A percentile compares a stretch with the other conserved stretches of the same genome.
Conservation (phyloP, 106 monocot genomes). For the Agapanthus africanus region DNA sequence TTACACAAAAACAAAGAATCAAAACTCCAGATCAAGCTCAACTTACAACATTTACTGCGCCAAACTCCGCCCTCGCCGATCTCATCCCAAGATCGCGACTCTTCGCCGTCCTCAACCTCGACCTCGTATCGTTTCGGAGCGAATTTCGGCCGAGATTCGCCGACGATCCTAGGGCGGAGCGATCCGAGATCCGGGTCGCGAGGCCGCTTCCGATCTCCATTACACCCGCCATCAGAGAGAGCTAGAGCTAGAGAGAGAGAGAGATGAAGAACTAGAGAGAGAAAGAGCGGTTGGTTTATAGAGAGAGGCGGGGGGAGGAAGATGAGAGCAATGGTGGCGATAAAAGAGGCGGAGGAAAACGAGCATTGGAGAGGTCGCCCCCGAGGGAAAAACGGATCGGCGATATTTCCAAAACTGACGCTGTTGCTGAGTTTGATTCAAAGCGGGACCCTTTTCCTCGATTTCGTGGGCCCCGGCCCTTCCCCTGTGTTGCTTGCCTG, state of each 20-base stretch:
- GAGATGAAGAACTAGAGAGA: slow-evolving; percentile 1
- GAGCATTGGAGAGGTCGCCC: slow-evolving; percentile 1
- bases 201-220: slow-evolving; percentile 14
- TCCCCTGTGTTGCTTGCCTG: too few species aligned
- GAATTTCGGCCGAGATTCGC: not conserved
- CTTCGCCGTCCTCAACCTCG: not conserved
- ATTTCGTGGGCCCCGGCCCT: not conserved
- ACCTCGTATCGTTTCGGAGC: not conserved
- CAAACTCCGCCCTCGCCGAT: slow-evolving; percentile 1
- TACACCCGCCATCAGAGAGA: slow-evolving; percentile 7
- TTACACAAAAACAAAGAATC: too few species aligned
- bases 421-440: not conserved
- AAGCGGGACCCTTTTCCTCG: not conserved
- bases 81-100: not conserved
- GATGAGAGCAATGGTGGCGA: too few species aligned
- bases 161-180: not conserved
- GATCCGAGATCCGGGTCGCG: slow-evolving; percentile 3
- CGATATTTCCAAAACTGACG: not conserved
- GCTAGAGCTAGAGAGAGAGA: not conserved
- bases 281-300: not conserved
- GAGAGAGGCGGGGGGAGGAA: not conserved
- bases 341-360: not conserved
- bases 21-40: too few species aligned
- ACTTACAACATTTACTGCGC: not conserved
- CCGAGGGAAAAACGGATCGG: too few species aligned